These are phyloP conservation scores for Russula earlei DNA, from an alignment of 768 basidiomycete genomes.

Conservation along the genomic window DNA sequence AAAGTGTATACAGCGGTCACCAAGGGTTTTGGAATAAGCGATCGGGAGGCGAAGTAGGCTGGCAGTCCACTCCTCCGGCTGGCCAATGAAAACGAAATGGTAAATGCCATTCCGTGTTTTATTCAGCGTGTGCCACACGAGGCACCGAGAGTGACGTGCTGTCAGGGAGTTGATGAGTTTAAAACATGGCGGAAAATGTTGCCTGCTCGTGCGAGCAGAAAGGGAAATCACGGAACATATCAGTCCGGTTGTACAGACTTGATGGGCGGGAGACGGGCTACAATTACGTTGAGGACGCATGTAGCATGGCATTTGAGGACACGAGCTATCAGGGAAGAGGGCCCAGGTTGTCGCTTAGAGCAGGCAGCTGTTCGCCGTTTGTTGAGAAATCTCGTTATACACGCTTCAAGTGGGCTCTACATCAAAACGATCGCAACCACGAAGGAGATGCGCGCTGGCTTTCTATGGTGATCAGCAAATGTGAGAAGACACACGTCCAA, in stretches of 20 bases:
- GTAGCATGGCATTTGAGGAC: conserved; percentile 7
- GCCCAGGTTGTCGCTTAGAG: conserved; percentile 6
- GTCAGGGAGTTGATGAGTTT: conserved; percentile 5
- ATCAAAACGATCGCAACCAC: conserved; percentile 17
- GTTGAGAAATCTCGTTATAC: conserved; percentile 8
- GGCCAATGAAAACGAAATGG: conserved; percentile 5
- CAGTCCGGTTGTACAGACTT: background rate
- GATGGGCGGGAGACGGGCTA: conserved; percentile 4
- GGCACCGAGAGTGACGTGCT: conserved; percentile 11
- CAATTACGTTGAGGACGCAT: conserved; percentile 7
- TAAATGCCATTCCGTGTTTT: conserved; percentile 3
- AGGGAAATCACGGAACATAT: conserved; percentile 9
- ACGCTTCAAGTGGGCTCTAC: conserved; percentile 5
- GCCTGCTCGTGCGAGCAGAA: background rate
- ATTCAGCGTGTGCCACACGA: conserved; percentile 19
- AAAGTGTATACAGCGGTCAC: background rate
- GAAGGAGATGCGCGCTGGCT: conserved; percentile 13
- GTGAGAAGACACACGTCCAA: background rate
- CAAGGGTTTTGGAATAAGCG: background rate
- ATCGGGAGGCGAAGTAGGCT: conserved; percentile 13
- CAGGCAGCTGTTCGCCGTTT: conserved; percentile 11
- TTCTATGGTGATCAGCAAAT: conserved; percentile 13
- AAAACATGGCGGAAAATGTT: conserved; percentile 6
- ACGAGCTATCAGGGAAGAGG: conserved; percentile 2
- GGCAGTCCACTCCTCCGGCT: background rate